Evolutionary conservation across 768 basidiomycete genomes (phyloP).

Genomic region (Suillus americanus): DNA sequence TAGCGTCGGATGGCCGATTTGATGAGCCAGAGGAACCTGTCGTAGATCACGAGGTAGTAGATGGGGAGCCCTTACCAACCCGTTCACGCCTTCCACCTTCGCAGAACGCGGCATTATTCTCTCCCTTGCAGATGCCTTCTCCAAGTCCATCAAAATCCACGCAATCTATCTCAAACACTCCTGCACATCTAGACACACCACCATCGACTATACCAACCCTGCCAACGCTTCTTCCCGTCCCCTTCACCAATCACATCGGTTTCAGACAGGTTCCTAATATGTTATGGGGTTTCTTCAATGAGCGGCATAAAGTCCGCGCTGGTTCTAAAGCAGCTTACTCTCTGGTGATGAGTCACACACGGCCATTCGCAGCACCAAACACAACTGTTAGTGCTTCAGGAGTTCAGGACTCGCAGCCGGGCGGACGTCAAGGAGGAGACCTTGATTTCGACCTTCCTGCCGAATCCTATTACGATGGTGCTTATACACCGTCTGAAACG

Average conservation of each 20-base stretch:
- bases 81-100: constrained; percentile 37
- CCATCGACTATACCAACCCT: constrained; percentile 64
- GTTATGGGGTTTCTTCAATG: constrained; percentile 93
- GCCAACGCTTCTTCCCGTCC: constrained; percentile 78
- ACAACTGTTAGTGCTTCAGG: constrained; percentile 18
- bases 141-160: constrained; percentile 12
- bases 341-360: constrained; percentile 60
- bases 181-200: constrained; percentile 41
- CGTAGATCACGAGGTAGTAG: constrained; percentile 23
- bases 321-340: constrained; percentile 83
- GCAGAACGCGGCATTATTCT: constrained; percentile 30
- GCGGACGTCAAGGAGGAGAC: constrained; percentile 44
- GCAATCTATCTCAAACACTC: constrained; percentile 22
- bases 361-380: constrained; percentile 51
- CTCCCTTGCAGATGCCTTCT: constrained; percentile 30
- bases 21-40: constrained; percentile 56
- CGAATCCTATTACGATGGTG: constrained; percentile 71
- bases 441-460: constrained; percentile 70
- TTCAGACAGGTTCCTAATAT: constrained; percentile 83
- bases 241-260: constrained; percentile 76
- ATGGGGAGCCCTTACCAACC: constrained; percentile 43
- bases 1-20: constrained; percentile 76
- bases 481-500: constrained; percentile 57
- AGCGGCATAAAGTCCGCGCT: constrained; percentile 71
- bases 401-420: constrained; percentile 3